These are phyloP conservation scores for Cercospora sp. DNA, from an alignment of 2,329 filamentous ascomycete genomes.

Conservation along the genomic window DNA sequence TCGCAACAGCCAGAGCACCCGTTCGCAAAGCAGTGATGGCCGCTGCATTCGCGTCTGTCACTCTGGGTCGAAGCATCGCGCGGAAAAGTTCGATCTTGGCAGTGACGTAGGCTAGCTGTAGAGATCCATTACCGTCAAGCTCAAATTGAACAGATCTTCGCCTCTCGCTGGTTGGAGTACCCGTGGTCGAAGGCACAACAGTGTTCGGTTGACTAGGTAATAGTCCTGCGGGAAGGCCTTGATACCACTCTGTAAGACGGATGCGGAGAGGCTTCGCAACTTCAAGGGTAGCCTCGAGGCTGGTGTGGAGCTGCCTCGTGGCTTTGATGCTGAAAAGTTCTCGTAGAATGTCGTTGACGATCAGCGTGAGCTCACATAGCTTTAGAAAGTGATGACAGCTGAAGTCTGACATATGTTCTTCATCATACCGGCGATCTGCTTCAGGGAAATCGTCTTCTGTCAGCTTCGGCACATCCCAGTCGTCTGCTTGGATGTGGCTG, in stretches of 20 bases:
- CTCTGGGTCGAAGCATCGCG: constrained; percentile 48
- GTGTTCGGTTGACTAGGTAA: constrained; percentile 20
- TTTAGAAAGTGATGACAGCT: constrained; percentile 49
- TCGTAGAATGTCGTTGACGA: constrained; percentile 54
- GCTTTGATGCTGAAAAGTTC: constrained; percentile 39
- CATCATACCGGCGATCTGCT: constrained; percentile 24
- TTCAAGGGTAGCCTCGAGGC: constrained; percentile 46
- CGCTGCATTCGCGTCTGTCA: constrained; percentile 32
- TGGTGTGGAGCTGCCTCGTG: constrained; percentile 47
- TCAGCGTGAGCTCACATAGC: constrained; percentile 53
- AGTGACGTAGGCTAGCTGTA: constrained; percentile 55
- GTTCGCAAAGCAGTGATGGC: constrained; percentile 37
- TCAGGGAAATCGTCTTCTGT: constrained; percentile 48
- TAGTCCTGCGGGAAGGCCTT: constrained; percentile 44
- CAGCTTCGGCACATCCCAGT: constrained; percentile 57
- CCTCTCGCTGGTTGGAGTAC: constrained; percentile 24
- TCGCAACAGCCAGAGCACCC: constrained; percentile 36
- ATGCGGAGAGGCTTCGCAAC: constrained; percentile 53
- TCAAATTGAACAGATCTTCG: constrained; percentile 39
- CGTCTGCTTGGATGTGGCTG: constrained; percentile 54
- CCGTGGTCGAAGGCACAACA: constrained; percentile 15
- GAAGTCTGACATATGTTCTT: constrained; percentile 20
- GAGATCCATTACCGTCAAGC: constrained; percentile 48
- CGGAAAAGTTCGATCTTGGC: constrained; percentile 56
- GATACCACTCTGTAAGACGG: constrained; percentile 52